phyloP scores from a whole-genome alignment of 2,329 filamentous ascomycete genomes.

The Dactylellina parvicollis region DNA sequence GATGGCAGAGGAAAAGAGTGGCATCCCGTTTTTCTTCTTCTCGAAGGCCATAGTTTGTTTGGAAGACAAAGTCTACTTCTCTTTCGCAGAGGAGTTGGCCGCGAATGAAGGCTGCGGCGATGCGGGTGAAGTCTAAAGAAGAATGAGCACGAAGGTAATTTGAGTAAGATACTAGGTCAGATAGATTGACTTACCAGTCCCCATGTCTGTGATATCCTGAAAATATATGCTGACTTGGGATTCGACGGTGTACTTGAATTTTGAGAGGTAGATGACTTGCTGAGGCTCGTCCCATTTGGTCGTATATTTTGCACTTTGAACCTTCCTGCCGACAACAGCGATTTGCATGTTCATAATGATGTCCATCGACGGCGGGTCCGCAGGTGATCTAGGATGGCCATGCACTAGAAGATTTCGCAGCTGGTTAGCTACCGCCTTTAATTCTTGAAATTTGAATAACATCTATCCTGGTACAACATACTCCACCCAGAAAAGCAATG shows the following conservation, averaged over 20 bases:
- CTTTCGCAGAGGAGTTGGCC: conserved; percentile 47
- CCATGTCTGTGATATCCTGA: conserved; percentile 52
- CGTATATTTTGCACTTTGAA: conserved; percentile 38
- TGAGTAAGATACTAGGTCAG: background rate
- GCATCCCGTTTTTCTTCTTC: conserved; percentile 52
- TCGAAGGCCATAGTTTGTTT: conserved; percentile 51
- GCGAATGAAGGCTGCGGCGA: conserved; percentile 40
- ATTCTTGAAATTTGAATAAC: background rate
- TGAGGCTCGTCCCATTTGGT: conserved; percentile 35
- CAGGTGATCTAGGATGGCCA: conserved; percentile 39
- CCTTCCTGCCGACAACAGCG: conserved; percentile 42
- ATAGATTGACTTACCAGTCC: conserved; percentile 25
- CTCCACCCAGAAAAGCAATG: conserved; percentile 50
- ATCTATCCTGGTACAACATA: conserved; percentile 9
- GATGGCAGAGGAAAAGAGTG: conserved; percentile 48
- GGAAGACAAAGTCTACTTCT: conserved; percentile 48
- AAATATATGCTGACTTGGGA: conserved; percentile 45
- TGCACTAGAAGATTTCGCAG: conserved; percentile 20
- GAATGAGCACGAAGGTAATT: background rate
- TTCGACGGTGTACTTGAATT: conserved; percentile 50
- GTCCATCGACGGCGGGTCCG: conserved; percentile 45
- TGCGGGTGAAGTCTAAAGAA: conserved; percentile 36
- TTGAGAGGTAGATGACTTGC: conserved; percentile 38
- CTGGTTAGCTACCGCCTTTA: background rate
- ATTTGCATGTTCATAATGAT: conserved; percentile 52